Percentiles rank a stretch among this genome's conserved stretches.
phyloP scores from a whole-genome alignment of 2,329 filamentous ascomycete species.

The Arthroderma sp. region DNA sequence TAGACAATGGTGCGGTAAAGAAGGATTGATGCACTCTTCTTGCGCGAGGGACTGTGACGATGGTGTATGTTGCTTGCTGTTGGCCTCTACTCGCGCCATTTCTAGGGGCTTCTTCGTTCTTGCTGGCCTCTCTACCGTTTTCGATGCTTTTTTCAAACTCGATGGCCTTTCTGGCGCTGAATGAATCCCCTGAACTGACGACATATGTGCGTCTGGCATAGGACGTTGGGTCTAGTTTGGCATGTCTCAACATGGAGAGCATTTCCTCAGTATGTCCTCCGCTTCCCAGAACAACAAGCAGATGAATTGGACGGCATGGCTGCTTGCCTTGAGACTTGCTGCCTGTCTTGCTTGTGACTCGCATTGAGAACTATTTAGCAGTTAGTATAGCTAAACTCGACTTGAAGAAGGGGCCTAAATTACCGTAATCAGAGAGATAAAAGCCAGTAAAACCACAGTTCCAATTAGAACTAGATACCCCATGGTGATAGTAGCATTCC shows the following conservation, averaged over 20 bases:
- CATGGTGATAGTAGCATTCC: not conserved
- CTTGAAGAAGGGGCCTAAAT: conserved; percentile 22
- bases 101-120: no score
- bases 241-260: conserved; percentile 65
- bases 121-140: not conserved
- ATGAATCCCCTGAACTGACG: conserved; percentile 61
- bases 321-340: not conserved
- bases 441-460: conserved; percentile 15
- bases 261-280: conserved; percentile 95
- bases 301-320: conserved; percentile 38
- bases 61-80: conserved; percentile 39
- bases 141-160: conserved; percentile 46
- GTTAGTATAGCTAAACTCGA: conserved; percentile 1
- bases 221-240: conserved; percentile 34
- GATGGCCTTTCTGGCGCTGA: conserved; percentile 52
- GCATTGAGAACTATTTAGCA: not conserved
- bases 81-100: no score
- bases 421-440: conserved; percentile 18
- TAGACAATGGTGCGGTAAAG: conserved; percentile 58
- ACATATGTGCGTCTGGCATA: conserved; percentile 67
- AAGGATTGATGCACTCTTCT: conserved; percentile 72
- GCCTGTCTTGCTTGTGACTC: conserved; percentile 5
- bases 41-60: conserved; percentile 61
- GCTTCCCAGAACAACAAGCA: conserved; percentile 75
- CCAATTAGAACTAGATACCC: not conserved